A percentile compares a stretch with the other conserved stretches of the same genome.
Evolutionary conservation across 2,329 filamentous ascomycete species (phyloP).

Genomic region (Stachybotrys chartarum): DNA sequence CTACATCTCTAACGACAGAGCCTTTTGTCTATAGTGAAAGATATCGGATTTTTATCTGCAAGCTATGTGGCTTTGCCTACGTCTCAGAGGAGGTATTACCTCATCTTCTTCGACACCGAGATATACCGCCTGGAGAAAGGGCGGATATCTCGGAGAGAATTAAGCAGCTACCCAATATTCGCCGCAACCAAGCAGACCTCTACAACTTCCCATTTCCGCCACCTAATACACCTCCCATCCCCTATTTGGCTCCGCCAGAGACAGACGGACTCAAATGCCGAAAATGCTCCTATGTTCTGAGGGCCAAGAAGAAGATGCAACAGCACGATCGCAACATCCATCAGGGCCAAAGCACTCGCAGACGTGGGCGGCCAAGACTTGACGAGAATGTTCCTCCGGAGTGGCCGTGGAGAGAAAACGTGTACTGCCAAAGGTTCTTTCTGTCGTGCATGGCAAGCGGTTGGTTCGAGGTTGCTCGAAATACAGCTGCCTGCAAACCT

Average conservation of each 20-base stretch:
- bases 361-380: neutral
- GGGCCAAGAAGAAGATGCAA: neutral
- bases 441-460: neutral
- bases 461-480: conserved; percentile 3
- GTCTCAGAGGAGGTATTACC: neutral
- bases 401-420: neutral
- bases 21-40: neutral
- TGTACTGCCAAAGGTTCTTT: conserved; percentile 2
- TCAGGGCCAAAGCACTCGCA: neutral
- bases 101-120: neutral
- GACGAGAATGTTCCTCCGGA: neutral
- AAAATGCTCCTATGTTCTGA: neutral
- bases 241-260: neutral
- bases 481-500: neutral
- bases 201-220: neutral
- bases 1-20: too few species aligned
- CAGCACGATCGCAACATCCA: neutral
- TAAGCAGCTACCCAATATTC: neutral
- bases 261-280: neutral
- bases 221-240: neutral
- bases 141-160: neutral
- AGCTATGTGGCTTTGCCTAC: neutral
- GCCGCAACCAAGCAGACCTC: neutral
- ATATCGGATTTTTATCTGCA: neutral
- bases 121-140: neutral